Base-by-base conservation (phyloP, 1,139 yeast genomes). In the Saccharomyces hybrid region DNA sequence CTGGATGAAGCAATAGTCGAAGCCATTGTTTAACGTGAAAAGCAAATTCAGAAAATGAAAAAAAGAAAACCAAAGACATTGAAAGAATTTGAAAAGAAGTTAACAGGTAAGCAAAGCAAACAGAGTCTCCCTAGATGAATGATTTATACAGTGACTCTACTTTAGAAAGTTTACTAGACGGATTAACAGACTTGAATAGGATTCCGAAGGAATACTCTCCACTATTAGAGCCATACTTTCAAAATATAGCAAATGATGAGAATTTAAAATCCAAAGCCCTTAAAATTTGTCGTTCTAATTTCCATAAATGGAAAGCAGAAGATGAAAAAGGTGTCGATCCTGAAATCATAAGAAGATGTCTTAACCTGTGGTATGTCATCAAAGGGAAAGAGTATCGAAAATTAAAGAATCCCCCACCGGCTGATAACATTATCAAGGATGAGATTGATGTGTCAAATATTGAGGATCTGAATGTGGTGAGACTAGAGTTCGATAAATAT, bases 401-500 rank as follows among this genome's bases (percentile, higher is more conserved):
- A 11, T 8, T 38, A 13, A 38, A 38, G 44, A 38, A 38, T 38
- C n/a, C 44, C 11, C 44, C 44, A 11, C 25, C 44, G 5, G 44
- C 26, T 38, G 13, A 38, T 16, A 38, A 38, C 13, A 38, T 38
- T 16, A 38, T 38, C 4, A 16, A 38, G 1, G 44, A 38, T 16
- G 44, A 38, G 25, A 16, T 38, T 16, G 44, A 38, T 38, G 44
- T 38, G 13, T 38, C 44, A 20, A 16, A 16, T 9, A 16, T 16
- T 20, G 5, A 38, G 5, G n/a, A 16, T 3, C 13, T 38, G 25
- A 38, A 38, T 38, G 25, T 38, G 23, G 27, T 0, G 2, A 51
- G 46, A 34, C 16, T 47, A 1, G 53, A 51, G 32, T 51, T 47
- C 23, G 53, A 49, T 23, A 23, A 27, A 16, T 41, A 6, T 28